phyloP scores from a whole-genome alignment of 208 protist species.

The Spongospora subterranea region DNA sequence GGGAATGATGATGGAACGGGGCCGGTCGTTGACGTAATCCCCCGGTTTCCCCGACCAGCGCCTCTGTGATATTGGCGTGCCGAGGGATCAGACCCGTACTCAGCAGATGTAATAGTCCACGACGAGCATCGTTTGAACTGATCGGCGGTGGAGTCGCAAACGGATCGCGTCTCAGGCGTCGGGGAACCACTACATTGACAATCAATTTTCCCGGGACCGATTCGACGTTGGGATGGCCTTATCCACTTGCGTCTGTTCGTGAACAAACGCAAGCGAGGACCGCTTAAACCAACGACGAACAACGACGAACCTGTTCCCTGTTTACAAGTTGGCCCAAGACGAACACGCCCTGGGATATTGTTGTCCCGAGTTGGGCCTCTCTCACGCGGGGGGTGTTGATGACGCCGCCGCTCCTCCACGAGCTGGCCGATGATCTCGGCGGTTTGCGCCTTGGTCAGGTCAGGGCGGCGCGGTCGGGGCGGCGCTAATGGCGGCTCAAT shows the following conservation, averaged over 20 bases:
- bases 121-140: slow-evolving; percentile 27
- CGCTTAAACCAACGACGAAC: no score
- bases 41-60: slow-evolving; percentile 32
- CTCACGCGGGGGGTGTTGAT: not conserved
- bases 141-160: slow-evolving; percentile 33
- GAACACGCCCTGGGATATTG: not conserved
- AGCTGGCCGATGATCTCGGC: not conserved
- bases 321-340: not conserved
- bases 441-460: not conserved
- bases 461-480: not conserved
- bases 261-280: no score
- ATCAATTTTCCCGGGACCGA: no score
- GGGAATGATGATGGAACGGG: not conserved
- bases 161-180: not conserved
- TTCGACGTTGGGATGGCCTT: no score
- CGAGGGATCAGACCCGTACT: slow-evolving; percentile 51
- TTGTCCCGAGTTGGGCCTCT: not conserved
- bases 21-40: slow-evolving; percentile 18
- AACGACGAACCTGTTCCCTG: no score
- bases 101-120: slow-evolving; percentile 52
- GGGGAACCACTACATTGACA: not conserved
- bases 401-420: not conserved
- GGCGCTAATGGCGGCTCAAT: not conserved
- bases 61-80: slow-evolving; percentile 59
- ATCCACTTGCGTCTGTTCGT: no score